These are phyloP conservation scores for Ichthyophthirius multifiliis DNA, from an alignment of 169 alveolate genomes.

Conservation along the genomic window DNA sequence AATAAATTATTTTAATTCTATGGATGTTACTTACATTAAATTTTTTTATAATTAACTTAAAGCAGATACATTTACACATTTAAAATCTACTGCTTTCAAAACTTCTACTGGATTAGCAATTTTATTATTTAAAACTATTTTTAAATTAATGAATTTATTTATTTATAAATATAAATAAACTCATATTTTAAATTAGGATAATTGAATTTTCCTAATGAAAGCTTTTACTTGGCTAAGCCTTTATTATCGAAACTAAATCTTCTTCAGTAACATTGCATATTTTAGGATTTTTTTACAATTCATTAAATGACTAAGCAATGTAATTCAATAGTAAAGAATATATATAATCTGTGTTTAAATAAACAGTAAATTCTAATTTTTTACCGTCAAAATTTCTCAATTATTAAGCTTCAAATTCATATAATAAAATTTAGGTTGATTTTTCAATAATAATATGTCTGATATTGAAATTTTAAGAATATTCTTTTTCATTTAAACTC, in stretches of 20 bases:
- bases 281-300: background rate
- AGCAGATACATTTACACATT: background rate
- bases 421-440: conserved; percentile 14
- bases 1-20: background rate
- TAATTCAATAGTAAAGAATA: conserved; percentile 25
- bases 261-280: background rate
- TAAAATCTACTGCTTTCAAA: background rate
- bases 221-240: background rate
- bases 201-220: background rate
- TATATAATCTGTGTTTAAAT: conserved; percentile 31
- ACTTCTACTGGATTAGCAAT: background rate
- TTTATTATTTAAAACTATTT: background rate
- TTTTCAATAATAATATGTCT: conserved; percentile 19
- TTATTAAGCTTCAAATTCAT: conserved; percentile 33
- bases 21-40: background rate
- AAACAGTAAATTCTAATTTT: conserved; percentile 41
- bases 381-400: conserved; percentile 19
- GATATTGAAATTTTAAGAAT: background rate
- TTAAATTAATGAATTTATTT: background rate
- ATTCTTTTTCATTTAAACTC: conserved; percentile 1
- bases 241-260: background rate
- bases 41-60: background rate
- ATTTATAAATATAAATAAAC: background rate
- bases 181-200: background rate
- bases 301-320: background rate